Conservation (phyloP, 2,329 filamentous ascomycete genomes). For the Pseudogymnoascus verrucosus region DNA sequence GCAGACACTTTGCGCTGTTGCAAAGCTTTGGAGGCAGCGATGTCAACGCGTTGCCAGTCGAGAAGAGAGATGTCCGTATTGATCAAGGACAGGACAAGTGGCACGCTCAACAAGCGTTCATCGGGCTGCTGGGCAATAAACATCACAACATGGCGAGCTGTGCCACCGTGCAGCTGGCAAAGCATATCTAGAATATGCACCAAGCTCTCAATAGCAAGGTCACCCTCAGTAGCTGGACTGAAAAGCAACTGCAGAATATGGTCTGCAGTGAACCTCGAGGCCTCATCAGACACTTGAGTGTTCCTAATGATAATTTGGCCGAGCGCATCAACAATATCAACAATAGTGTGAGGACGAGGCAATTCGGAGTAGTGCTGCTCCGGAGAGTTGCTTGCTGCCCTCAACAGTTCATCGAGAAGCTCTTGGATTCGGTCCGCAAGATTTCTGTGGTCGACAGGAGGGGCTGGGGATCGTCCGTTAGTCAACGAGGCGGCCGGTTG, state of each 20-base stretch:
- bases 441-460: conserved; percentile 40
- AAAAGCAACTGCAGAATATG: conserved; percentile 52
- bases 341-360: conserved; percentile 48
- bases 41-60: conserved; percentile 59
- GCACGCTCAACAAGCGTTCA: conserved; percentile 47
- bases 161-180: conserved; percentile 47
- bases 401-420: conserved; percentile 49
- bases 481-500: conserved; percentile 41
- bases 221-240: conserved; percentile 42
- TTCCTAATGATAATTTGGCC: conserved; percentile 56
- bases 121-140: conserved; percentile 50
- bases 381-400: conserved; percentile 42
- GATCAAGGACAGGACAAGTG: conserved; percentile 49
- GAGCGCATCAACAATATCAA: conserved; percentile 56
- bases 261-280: conserved; percentile 50
- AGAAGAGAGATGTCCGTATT: conserved; percentile 46
- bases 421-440: conserved; percentile 50
- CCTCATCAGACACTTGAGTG: conserved; percentile 53
- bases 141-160: conserved; percentile 45
- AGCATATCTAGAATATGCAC: conserved; percentile 55
- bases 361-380: conserved; percentile 55
- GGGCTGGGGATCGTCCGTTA: conserved; percentile 43
- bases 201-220: conserved; percentile 51
- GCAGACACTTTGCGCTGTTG: conserved; percentile 62
- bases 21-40: conserved; percentile 65